Evolutionary conservation across 2,329 filamentous ascomycete genomes (phyloP), one percentile per base, ranked within the genome.

Genomic region (Nemania sp.): DNA sequence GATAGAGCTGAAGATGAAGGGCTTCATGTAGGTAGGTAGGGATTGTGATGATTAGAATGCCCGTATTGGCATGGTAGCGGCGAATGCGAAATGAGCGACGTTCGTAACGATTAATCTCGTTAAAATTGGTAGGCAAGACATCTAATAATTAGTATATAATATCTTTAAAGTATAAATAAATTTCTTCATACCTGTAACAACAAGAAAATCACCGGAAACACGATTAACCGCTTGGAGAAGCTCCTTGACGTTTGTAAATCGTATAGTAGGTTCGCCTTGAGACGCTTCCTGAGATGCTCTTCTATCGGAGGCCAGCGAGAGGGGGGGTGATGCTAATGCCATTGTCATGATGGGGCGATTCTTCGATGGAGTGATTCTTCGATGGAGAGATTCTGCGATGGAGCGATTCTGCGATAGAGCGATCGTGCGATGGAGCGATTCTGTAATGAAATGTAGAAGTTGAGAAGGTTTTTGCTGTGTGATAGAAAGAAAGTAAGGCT

Each of bases 191-290:
- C 41, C 41, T 45, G 41, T 45, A 45, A 45, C 41, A 15, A 45
- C 41, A 45, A 45, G 41, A 45, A 5, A 45, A 45, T 45, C 41
- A 45, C 41, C 41, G 15, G 41, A 45, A 45, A 45, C 13, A 45
- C 41, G 41, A 45, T 45, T 15, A 45, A 45, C 15, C 41, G 41
- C 41, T 13, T 45, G 41, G 41, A 18, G 41, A 13, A 45, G 41
- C 41, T 45, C 41, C 15, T 45, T 15, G 15, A 45, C n/a, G 41
- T 45, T 45, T 45, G 41, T 45, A 13, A 45, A 45, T 45, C 41
- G 41, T 45, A 45, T 45, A 45, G 41, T 45, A 4, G 41, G 41
- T 45, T 45, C 41, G 41, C 41, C 41, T 45, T 45, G 41, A 45
- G 41, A 45, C 15, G 41, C 41, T 45, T 13, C 41, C 15, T 45